Evolutionary conservation across 192 early-diverging fungal species (phyloP).

Genomic region (Backusella parvicylindrica): DNA sequence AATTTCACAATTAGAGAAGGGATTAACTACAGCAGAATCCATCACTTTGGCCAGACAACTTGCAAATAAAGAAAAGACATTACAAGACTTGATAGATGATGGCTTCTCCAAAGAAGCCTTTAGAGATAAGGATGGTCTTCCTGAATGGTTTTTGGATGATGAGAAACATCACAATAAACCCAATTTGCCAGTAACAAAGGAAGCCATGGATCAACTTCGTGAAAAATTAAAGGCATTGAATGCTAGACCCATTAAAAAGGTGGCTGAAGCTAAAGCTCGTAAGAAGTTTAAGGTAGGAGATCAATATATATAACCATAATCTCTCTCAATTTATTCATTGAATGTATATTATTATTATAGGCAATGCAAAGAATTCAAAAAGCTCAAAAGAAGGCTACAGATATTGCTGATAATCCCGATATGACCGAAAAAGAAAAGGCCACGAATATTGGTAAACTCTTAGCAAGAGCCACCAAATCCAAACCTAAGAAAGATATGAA

Average conservation of each 20-base stretch:
- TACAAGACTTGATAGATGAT: conserved; percentile 84
- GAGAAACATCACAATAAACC: conserved; percentile 89
- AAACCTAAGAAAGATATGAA: conserved; percentile 76
- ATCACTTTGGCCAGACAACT: conserved; percentile 87
- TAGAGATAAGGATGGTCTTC: conserved; percentile 83
- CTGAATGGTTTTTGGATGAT: conserved; percentile 92
- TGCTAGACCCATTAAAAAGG: conserved; percentile 98
- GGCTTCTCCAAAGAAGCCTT: conserved; percentile 88
- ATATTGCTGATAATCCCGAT: conserved; percentile 82
- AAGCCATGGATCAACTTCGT: conserved; percentile 83
- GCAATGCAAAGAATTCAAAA: conserved; percentile 72
- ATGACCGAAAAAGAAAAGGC: conserved; percentile 89
- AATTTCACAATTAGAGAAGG: conserved; percentile 37
- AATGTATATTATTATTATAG: conserved; percentile 13
- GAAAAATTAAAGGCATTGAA: conserved; percentile 86
- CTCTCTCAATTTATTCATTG: no score
- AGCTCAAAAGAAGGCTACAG: conserved; percentile 85
- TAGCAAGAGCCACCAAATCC: conserved; percentile 75
- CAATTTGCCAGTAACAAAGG: conserved; percentile 92
- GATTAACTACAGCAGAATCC: conserved; percentile 86
- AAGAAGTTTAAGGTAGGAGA: conserved; percentile 80
- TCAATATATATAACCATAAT: background rate
- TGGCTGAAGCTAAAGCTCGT: conserved; percentile 96
- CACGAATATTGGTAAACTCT: conserved; percentile 73
- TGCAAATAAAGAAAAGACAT: conserved; percentile 72